Percentiles rank a stretch among this genome's conserved stretches.
Conservation (phyloP, 2,329 filamentous ascomycete genomes). For the Orbilia ellipsospora region DNA sequence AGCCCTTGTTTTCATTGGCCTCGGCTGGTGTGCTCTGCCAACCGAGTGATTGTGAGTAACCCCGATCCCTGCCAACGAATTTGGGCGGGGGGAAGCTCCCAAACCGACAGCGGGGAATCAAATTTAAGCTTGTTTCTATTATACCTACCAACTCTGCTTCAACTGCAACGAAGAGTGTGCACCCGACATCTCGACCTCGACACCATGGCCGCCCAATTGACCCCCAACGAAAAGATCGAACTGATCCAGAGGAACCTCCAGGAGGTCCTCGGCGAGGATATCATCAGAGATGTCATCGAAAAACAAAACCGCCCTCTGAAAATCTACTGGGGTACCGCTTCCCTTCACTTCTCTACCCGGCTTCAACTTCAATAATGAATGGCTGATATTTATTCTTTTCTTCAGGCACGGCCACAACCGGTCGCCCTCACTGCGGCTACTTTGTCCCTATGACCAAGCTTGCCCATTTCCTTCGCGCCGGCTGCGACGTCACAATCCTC, state of each 20-base stretch:
- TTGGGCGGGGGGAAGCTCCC: too few relatives aligned
- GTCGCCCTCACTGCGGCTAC: constrained; percentile 89
- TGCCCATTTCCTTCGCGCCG: constrained; percentile 84
- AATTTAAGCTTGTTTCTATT: too few relatives aligned
- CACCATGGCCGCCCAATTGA: constrained; percentile 62
- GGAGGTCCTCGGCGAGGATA: constrained; percentile 85
- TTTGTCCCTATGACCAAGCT: constrained; percentile 90
- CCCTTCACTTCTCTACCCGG: constrained; percentile 57
- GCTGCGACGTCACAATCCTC: constrained; percentile 82
- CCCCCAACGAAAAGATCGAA: constrained; percentile 71
- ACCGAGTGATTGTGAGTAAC: too few relatives aligned
- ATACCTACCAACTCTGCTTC: too few relatives aligned
- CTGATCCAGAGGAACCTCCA: constrained; percentile 84
- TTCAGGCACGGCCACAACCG: constrained; percentile 80
- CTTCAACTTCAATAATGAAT: constrained; percentile 2
- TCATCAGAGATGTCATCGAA: constrained; percentile 77
- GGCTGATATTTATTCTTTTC: not conserved
- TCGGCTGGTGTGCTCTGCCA: too few relatives aligned
- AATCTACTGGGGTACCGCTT: constrained; percentile 79
- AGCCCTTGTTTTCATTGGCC: too few relatives aligned
- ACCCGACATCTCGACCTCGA: not conserved
- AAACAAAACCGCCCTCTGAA: constrained; percentile 77
- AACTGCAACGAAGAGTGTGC: too few relatives aligned
- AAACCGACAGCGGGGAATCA: too few relatives aligned
- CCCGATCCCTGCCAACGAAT: too few relatives aligned